A percentile compares a stretch with the other conserved stretches of the same genome.
Evolutionary conservation across 1,139 yeast species (phyloP).

Genomic region (Diutina rugosa): DNA sequence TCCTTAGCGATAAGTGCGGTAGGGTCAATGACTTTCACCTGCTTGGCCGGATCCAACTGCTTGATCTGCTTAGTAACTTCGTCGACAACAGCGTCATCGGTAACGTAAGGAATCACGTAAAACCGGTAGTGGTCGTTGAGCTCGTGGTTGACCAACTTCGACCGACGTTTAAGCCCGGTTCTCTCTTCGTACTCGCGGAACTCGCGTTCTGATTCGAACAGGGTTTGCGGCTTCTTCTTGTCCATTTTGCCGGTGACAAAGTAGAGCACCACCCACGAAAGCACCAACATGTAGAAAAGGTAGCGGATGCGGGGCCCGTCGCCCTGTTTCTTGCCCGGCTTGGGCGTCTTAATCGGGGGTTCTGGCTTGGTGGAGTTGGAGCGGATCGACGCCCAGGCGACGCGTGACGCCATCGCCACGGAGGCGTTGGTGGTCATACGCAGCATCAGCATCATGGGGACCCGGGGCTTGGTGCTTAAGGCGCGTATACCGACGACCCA

Average conservation of each 20-base stretch:
- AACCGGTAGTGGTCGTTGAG: slow-evolving; percentile 21
- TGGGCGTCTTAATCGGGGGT: background rate
- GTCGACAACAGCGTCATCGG: slow-evolving; percentile 10
- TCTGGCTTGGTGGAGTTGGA: background rate
- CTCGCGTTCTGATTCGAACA: slow-evolving; percentile 45
- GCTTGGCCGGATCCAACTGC: slow-evolving; percentile 9
- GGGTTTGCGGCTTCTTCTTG: slow-evolving; percentile 34
- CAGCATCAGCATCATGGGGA: background rate
- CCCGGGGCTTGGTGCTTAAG: background rate
- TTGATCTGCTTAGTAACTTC: slow-evolving; percentile 11
- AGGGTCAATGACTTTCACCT: slow-evolving; percentile 37
- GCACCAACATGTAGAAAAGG: slow-evolving; percentile 33
- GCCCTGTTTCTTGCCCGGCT: slow-evolving; percentile 2
- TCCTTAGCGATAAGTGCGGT: slow-evolving; percentile 30
- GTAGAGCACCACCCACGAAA: slow-evolving; percentile 40
- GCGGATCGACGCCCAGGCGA: background rate
- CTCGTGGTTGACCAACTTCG: slow-evolving; percentile 23
- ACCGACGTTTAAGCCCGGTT: slow-evolving; percentile 43
- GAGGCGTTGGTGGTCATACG: background rate
- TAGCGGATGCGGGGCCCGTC: slow-evolving; percentile 34
- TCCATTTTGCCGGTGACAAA: slow-evolving; percentile 39
- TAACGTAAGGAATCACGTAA: slow-evolving; percentile 30
- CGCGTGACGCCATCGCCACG: background rate
- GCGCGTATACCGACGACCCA: background rate
- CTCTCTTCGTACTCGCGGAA: slow-evolving; percentile 36